Evolutionary conservation across 1,284 basidiomycete genomes (phyloP).

Genomic region (Xerocomus minutiporus): DNA sequence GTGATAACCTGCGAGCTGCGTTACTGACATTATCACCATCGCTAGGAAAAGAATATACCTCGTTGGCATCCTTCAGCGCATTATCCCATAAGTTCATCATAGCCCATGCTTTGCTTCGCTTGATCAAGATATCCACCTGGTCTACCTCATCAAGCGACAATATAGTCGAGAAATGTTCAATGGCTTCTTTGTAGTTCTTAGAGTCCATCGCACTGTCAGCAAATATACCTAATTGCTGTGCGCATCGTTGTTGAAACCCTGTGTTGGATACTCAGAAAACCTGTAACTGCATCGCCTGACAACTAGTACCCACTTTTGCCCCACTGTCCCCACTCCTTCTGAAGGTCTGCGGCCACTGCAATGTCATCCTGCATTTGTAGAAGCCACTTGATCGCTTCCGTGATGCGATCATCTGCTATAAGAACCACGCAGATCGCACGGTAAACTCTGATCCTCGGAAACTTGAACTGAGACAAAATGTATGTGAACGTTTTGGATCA

Average conservation of each 20-base stretch:
- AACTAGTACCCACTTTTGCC: too few relatives aligned
- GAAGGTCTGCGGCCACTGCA: too few relatives aligned
- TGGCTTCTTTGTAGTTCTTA: conserved; percentile 1
- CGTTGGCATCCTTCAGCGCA: neutral
- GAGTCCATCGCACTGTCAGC: conserved; percentile 1
- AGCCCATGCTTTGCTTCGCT: conserved; percentile 4
- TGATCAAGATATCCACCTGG: neutral
- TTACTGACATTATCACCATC: too few relatives aligned
- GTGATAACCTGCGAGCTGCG: too few relatives aligned
- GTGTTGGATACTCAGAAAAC: neutral
- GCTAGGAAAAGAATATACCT: too few relatives aligned
- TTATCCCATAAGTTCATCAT: neutral
- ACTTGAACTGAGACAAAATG: neutral
- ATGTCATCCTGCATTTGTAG: neutral
- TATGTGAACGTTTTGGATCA: too few relatives aligned
- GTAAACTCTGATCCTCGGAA: too few relatives aligned
- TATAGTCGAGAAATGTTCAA: too few relatives aligned
- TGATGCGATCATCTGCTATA: neutral
- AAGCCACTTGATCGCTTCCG: neutral
- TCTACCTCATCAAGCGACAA: too few relatives aligned
- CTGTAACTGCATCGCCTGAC: neutral
- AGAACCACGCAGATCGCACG: too few relatives aligned
- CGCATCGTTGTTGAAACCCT: neutral
- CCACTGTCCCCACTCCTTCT: too few relatives aligned
- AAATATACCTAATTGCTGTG: neutral